These are phyloP conservation scores for Gossypium laxum DNA, from an alignment of 441 rosid genomes.

Conservation along the genomic window DNA sequence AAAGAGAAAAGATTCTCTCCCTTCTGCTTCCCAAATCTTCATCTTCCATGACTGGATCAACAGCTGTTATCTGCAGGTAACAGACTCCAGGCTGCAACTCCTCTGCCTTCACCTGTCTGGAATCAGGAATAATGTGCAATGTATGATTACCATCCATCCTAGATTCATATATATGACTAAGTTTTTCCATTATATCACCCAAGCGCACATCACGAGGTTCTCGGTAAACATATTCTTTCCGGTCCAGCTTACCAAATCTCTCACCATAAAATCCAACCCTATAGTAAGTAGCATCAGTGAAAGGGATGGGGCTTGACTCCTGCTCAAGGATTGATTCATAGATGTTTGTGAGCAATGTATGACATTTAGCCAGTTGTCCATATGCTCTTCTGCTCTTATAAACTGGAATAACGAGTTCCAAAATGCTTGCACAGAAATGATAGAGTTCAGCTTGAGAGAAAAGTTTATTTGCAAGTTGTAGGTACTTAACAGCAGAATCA, in stretches of 20 bases:
- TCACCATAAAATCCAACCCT: conserved; percentile 95
- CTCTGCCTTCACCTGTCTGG: conserved; percentile 90
- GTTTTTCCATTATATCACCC: conserved; percentile 99
- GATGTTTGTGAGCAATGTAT: conserved; percentile 71
- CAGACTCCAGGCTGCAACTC: conserved; percentile 92
- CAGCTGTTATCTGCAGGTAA: conserved; percentile 93
- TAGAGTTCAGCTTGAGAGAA: conserved; percentile 95
- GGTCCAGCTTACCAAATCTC: conserved; percentile 78
- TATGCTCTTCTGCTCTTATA: conserved; percentile 88
- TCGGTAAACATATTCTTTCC: conserved; percentile 77
- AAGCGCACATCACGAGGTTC: conserved; percentile 97
- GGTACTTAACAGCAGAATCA: conserved; percentile 94
- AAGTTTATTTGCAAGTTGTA: conserved; percentile 91
- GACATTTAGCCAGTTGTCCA: conserved; percentile 95
- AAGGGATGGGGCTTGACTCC: conserved; percentile 89
- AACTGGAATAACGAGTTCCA: conserved; percentile 94
- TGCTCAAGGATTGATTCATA: conserved; percentile 92
- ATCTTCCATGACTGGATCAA: conserved; percentile 96
- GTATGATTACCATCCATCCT: conserved; percentile 86
- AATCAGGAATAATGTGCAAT: conserved; percentile 82
- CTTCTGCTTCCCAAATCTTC: conserved; percentile 97
- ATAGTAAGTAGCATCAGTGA: conserved; percentile 94
- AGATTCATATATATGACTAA: conserved; percentile 88
- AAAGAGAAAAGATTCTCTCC: conserved; percentile 89
- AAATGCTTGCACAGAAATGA: conserved; percentile 93